These are phyloP conservation scores for Mortierella sp. DNA, from an alignment of 371 early-diverging fungal genomes.

Conservation along the genomic window DNA sequence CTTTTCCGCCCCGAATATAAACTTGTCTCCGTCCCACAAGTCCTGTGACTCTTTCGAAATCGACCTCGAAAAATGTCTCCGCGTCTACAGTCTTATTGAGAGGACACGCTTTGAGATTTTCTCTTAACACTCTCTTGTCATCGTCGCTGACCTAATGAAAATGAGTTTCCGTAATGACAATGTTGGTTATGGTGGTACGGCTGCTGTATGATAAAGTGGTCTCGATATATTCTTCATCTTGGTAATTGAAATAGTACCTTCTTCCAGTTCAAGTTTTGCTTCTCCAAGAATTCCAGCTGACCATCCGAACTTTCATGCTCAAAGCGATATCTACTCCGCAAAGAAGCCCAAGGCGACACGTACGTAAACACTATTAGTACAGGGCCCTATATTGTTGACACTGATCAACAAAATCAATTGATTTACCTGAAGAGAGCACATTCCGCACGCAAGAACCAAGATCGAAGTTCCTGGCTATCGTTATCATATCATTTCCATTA, in stretches of 20 bases:
- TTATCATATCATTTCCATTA: background rate
- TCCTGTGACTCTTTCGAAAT: slow-evolving; percentile 88
- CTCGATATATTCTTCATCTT: background rate
- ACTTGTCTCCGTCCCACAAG: slow-evolving; percentile 82
- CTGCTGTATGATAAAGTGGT: background rate
- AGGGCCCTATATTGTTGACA: background rate
- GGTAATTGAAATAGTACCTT: slow-evolving; percentile 50
- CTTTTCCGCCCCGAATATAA: slow-evolving; percentile 81
- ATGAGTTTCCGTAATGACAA: background rate
- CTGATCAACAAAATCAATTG: background rate
- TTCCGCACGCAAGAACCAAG: slow-evolving; percentile 95
- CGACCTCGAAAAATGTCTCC: slow-evolving; percentile 75
- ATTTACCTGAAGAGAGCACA: slow-evolving; percentile 80
- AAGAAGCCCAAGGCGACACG: background rate
- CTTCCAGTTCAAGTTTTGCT: slow-evolving; percentile 68
- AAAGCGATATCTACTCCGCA: slow-evolving; percentile 63
- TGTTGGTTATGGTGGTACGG: background rate
- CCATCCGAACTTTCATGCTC: slow-evolving; percentile 68
- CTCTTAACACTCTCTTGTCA: slow-evolving; percentile 45
- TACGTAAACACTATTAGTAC: background rate
- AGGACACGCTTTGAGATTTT: slow-evolving; percentile 50
- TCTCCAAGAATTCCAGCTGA: slow-evolving; percentile 66
- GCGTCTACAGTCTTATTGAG: slow-evolving; percentile 22
- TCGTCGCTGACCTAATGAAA: slow-evolving; percentile 39
- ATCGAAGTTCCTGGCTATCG: slow-evolving; percentile 83